Evolutionary conservation across 1,139 yeast genomes (phyloP), one percentile per base, ranked within the genome.

Genomic region (Yamadazyma sp.): DNA sequence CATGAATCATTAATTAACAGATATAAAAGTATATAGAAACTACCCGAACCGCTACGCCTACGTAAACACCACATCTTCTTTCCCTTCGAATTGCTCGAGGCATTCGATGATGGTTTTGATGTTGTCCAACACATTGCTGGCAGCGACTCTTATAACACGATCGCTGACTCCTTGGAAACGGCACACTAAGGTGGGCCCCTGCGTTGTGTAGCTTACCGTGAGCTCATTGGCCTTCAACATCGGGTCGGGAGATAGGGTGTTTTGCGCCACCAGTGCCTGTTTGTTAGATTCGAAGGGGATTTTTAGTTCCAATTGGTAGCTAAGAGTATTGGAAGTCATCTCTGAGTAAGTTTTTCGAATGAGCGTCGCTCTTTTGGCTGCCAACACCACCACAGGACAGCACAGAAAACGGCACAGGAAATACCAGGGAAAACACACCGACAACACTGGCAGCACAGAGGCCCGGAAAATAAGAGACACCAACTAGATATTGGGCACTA

Each of bases 211-310:
- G 0, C 54, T 53, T 2, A 78, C 79, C n/a, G 59, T 59, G 34
- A 82, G 61, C 49, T 80, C 87, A 38, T 76, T 70, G 0, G 82
- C 81, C 55, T 79, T 82, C 45, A 88, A 67, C 23, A 85, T 81
- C 1, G 96, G 95, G 56, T 88, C 97, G 0, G 95, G 95, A 1
- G 65, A 53, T 20, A 89, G 67, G 1, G 88, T 68, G 14, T 67
- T 63, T 33, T 62, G 53, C 0, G 94, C 92, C 2, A 86, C 80
- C 4, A 43, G 40, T 0, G 95, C 92, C 52, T 87, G 94, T 29
- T 62, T 55, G 2, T 54, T 56, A 5, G 69, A 67, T 47, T 75
- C 76, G 52, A 88, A 84, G 12, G 96, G 96, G 11, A 87, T 67
- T 20, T 61, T 59, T 11, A 50, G 41, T 20, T 39, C 38, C 5